Evolutionary conservation across 345 rosid species (phyloP), one percentile per base, ranked within the genome.

Genomic region (Rhizophora mangle): DNA sequence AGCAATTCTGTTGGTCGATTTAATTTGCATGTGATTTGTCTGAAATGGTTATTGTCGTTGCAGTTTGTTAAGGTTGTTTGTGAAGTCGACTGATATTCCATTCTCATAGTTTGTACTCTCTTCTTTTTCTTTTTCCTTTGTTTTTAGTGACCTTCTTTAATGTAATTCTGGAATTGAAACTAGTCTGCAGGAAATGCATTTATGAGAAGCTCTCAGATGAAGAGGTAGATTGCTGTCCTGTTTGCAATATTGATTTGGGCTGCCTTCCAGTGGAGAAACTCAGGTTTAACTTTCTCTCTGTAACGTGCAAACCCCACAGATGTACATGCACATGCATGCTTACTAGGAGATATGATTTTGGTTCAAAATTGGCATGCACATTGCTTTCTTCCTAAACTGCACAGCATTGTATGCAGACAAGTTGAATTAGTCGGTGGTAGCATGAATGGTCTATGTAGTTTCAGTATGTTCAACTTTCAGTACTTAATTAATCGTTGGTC

Each of bases 151-250:
- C 60, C 36, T 62, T 53, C 51, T 73, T 37, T 68, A 58, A 78
- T 66, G 34, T 64, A 59, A 39, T 51, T 71, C 70, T 75, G 59
- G 60, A 73, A 71, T 60, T 29, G 26, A 54, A 62, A 68, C 56
- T 82, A 89, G 96, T 89, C 68, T 89, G 96, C 89, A 84, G 90
- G 80, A 89, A 80, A 69, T 89, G 96, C 83, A 87, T 87, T 57
- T 82, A 84, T 43, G 81, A 83, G 57, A 89, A 85, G 82, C 85
- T 89, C 59, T 83, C 90, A 3, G 90, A 85, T 79, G 96, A 87
- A 63, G 90, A 78, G 39, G 78, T 29, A 69, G 92, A 85, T 73
- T 75, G 82, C 69, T 87, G 96, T 78, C 96, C 96, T 64, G 87
- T 87, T 24, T 89, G 96, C 78, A 75, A 84, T 64, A 84, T 83